Evolutionary conservation across 805 yeast species (phyloP).

Genomic region (Myxozyma monticola): DNA sequence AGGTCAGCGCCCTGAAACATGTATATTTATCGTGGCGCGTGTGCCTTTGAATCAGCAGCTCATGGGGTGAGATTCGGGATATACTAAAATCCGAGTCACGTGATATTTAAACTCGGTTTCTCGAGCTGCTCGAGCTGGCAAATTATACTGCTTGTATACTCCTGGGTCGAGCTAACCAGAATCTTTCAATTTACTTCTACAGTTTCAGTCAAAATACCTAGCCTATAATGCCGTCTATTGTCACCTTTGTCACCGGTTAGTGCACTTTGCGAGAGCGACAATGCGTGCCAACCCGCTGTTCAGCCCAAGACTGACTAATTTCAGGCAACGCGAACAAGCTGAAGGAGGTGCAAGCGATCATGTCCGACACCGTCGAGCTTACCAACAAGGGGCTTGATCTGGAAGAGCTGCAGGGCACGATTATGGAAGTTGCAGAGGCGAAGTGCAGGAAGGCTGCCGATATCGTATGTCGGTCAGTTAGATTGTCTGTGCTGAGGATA

Average conservation of each 20-base stretch:
- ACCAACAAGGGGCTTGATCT: conserved; percentile 71
- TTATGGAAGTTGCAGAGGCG: conserved; percentile 75
- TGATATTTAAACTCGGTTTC: too few species aligned
- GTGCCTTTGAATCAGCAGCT: too few species aligned
- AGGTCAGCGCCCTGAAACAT: too few species aligned
- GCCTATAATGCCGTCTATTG: conserved; percentile 31
- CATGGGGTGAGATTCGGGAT: too few species aligned
- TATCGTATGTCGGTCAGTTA: conserved; percentile 38
- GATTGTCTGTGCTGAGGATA: not conserved
- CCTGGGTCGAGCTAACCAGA: too few species aligned
- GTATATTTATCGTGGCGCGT: too few species aligned
- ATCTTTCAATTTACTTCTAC: too few species aligned
- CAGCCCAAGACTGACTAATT: conserved; percentile 17
- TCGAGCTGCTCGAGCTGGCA: too few species aligned
- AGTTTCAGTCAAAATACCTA: too few species aligned
- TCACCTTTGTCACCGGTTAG: conserved; percentile 85
- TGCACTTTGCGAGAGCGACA: conserved; percentile 71
- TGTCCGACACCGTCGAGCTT: conserved; percentile 48
- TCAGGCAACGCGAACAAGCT: conserved; percentile 90
- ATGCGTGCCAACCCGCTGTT: conserved; percentile 48
- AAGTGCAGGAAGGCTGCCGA: conserved; percentile 76
- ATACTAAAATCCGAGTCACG: too few species aligned
- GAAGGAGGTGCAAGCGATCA: conserved; percentile 76
- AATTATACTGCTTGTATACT: too few species aligned
- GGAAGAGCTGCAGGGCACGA: conserved; percentile 87